Base-by-base conservation (phyloP, 1,284 basidiomycete genomes). In the Mycena citricolor region DNA sequence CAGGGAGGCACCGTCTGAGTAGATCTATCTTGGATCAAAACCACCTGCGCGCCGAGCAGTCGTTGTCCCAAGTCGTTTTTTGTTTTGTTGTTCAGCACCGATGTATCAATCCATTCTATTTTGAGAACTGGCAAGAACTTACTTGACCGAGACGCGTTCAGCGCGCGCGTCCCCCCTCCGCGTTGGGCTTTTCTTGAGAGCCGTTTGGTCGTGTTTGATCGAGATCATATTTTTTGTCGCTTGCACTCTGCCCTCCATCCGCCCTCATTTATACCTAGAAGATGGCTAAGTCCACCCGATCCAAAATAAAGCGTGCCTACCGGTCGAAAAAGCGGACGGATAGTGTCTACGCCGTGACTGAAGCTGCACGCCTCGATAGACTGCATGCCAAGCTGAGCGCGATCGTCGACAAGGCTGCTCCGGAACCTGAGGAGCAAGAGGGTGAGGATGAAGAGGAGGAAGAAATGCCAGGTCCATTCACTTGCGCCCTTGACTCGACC, bases 231-330 rank as follows among this genome's bases (percentile, higher is more conserved):
- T n/a, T n/a, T n/a, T n/a, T n/a, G n/a, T n/a, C n/a, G n/a, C n/a
- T n/a, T n/a, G n/a, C n/a, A n/a, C n/a, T n/a, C n/a, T n/a, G n/a
- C n/a, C n/a, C n/a, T n/a, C n/a, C 51, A 48, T 61, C 55, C 8
- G 10, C 17, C 31, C 31, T 29, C 10, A 32, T 20, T 10, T 17
- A 16, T 20, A 4, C 31, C 17, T 10, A 1, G n/a, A 30, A 32
- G 31, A 95, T 97, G 94, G 94, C 90, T 46, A 98, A 97, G 74
- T 94, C 91, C 31, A 79, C 87, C 39, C 81, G 94, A 61, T 90
- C 91, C 14, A 95, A 94, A 71, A 76, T 81, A 51, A 97, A 97
- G 69, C 85, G 92, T 40, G 73, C 82, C 24, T 89, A 84, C 61
- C 82, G 94, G 52, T 76, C 84, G 12, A 86, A 88, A 60, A 97